Percentiles rank a stretch among this genome's conserved stretches.
These are phyloP conservation scores for Solanum bulbocastanum DNA, from an alignment of 257 asterid genomes.

Conservation along the genomic window DNA sequence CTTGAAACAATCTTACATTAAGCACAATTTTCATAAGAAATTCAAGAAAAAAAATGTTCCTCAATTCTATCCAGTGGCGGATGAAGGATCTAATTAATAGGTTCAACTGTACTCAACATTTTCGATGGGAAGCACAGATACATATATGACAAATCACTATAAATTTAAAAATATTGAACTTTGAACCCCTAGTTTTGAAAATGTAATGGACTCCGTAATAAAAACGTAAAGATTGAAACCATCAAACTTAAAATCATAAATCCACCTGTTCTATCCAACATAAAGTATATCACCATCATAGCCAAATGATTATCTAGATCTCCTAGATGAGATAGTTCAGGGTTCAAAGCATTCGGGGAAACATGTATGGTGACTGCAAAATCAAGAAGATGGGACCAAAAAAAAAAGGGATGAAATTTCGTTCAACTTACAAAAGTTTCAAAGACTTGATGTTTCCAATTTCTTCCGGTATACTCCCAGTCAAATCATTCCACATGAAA, in stretches of 20 bases:
- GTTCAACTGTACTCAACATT: not conserved
- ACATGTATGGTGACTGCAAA: not conserved
- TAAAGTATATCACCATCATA: not conserved
- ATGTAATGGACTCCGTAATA: not conserved
- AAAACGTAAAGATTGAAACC: not conserved
- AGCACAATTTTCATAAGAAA: not conserved
- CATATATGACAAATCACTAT: not conserved
- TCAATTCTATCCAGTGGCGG: not conserved
- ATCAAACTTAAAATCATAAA: not conserved
- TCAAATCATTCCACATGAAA: slow-evolving; percentile 43
- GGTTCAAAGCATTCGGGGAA: not conserved
- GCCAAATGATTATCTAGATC: not conserved
- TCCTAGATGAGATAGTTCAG: not conserved
- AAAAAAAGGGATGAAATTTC: not conserved
- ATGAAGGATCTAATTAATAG: not conserved
- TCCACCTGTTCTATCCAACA: not conserved
- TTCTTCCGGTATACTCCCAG: slow-evolving; percentile 35
- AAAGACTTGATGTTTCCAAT: slow-evolving; percentile 23
- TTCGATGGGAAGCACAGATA: not conserved
- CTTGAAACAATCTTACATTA: not conserved
- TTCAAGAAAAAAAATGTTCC: not conserved
- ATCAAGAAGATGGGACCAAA: not conserved
- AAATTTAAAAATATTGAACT: not conserved
- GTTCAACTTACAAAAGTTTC: slow-evolving; percentile 23
- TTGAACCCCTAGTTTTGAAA: not conserved